phyloP scores from a whole-genome alignment of 2,329 filamentous ascomycete genomes.

The Aspergillus versicolor region DNA sequence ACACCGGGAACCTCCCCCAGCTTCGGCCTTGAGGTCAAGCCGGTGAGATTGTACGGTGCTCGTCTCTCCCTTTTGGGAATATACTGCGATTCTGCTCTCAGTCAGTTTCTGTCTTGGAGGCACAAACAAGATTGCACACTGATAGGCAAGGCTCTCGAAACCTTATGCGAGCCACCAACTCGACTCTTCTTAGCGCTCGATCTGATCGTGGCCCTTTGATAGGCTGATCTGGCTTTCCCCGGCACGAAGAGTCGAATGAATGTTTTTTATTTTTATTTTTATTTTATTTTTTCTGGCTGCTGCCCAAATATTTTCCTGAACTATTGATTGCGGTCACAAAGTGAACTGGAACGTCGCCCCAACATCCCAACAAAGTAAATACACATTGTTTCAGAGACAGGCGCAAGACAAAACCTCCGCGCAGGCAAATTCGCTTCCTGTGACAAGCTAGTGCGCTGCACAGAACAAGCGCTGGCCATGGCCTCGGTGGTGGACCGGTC shows the following conservation, averaged over 20 bases:
- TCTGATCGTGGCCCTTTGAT: constrained; percentile 1
- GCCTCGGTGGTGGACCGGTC: not conserved
- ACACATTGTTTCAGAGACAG: not conserved
- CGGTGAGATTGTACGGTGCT: not conserved
- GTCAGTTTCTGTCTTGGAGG: too few relatives aligned
- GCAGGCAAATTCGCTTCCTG: not conserved
- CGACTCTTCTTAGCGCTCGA: not conserved
- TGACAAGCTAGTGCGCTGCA: not conserved
- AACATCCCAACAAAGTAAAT: too few relatives aligned
- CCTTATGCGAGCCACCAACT: not conserved
- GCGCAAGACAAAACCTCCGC: not conserved
- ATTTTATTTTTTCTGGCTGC: not conserved
- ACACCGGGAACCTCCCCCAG: constrained; percentile 6
- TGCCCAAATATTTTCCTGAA: not conserved
- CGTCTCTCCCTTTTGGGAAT: not conserved
- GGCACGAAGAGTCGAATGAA: not conserved
- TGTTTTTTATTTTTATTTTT: not conserved
- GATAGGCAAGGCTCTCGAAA: too few relatives aligned
- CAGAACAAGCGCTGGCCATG: not conserved
- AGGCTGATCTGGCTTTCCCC: not conserved
- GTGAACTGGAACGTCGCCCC: too few relatives aligned
- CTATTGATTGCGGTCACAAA: not conserved
- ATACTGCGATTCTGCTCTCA: too few relatives aligned
- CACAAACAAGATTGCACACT: too few relatives aligned
- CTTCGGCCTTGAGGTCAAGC: not conserved